Conservation (phyloP, 1,284 basidiomycete species). For the Moesziomyces globuligerus region DNA sequence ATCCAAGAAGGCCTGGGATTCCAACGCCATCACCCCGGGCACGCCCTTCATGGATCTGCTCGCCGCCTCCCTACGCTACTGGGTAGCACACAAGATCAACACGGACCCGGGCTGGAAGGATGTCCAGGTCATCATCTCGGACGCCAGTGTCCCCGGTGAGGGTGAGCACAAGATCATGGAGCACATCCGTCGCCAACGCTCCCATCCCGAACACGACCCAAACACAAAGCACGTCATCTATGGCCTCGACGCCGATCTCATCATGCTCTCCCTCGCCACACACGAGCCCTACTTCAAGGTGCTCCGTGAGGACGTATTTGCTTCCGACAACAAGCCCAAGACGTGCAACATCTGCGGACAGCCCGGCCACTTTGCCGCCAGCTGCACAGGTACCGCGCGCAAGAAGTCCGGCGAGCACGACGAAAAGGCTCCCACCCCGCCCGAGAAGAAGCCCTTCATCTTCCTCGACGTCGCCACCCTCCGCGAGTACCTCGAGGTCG, state of each 20-base stretch:
- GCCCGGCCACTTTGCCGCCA: slow-evolving; percentile 90
- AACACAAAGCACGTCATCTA: slow-evolving; percentile 98
- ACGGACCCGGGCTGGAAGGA: slow-evolving; percentile 92
- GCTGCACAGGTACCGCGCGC: slow-evolving; percentile 75
- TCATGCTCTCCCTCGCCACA: slow-evolving; percentile 97
- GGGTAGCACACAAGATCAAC: slow-evolving; percentile 95
- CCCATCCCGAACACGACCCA: slow-evolving; percentile 86
- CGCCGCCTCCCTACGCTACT: slow-evolving; percentile 88
- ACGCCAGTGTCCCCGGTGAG: slow-evolving; percentile 95
- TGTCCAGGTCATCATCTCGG: slow-evolving; percentile 88
- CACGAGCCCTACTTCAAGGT: slow-evolving; percentile 98
- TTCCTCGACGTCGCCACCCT: slow-evolving; percentile 95
- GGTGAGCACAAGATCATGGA: slow-evolving; percentile 99
- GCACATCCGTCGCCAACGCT: slow-evolving; percentile 89
- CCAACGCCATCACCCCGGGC: slow-evolving; percentile 96
- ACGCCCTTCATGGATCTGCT: slow-evolving; percentile 98
- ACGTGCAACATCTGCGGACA: slow-evolving; percentile 89
- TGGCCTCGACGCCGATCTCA: slow-evolving; percentile 97
- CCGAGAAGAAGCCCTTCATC: slow-evolving; percentile 96
- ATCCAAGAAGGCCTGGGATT: slow-evolving; percentile 88
- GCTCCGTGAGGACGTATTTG: slow-evolving; percentile 96
- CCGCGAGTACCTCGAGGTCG: slow-evolving; percentile 96
- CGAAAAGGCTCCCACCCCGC: slow-evolving; percentile 23
- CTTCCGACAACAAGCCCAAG: slow-evolving; percentile 73
- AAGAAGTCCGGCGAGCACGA: slow-evolving; percentile 70